Conservation (phyloP, 495 filamentous ascomycete species). For the Penicillium chermesinum region DNA sequence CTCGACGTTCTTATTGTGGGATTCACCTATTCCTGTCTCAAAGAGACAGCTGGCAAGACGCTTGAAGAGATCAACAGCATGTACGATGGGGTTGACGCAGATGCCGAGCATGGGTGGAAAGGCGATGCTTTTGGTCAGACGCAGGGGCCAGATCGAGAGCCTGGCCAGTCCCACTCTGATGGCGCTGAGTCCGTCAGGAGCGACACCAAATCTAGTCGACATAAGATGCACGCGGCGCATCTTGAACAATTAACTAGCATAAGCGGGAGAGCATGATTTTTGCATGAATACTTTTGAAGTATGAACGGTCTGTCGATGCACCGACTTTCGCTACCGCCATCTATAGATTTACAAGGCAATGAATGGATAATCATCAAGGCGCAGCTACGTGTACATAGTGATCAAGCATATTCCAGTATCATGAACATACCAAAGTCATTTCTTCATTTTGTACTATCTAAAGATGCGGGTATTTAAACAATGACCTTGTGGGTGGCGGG, state of each 20-base stretch:
- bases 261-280: too few relatives aligned
- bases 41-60: slow-evolving; percentile 64
- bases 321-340: too few relatives aligned
- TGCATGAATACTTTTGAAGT: background rate
- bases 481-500: slow-evolving; percentile 41
- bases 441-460: background rate
- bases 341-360: too few relatives aligned
- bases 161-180: background rate
- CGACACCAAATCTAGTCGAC: slow-evolving; percentile 3
- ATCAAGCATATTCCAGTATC: background rate
- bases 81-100: slow-evolving; percentile 40
- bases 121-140: slow-evolving; percentile 1
- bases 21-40: slow-evolving; percentile 43
- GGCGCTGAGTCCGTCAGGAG: slow-evolving; percentile 1
- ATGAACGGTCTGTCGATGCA: too few relatives aligned
- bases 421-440: background rate
- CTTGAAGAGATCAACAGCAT: slow-evolving; percentile 66
- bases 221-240: slow-evolving; percentile 8
- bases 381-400: too few relatives aligned
- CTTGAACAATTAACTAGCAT: slow-evolving; percentile 16
- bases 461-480: slow-evolving; percentile 15
- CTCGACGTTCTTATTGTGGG: slow-evolving; percentile 35
- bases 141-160: background rate
- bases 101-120: slow-evolving; percentile 19
- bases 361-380: too few relatives aligned